Conservation (phyloP, 202 grass and related monocot species). For the Tripidium arundinaceum region DNA sequence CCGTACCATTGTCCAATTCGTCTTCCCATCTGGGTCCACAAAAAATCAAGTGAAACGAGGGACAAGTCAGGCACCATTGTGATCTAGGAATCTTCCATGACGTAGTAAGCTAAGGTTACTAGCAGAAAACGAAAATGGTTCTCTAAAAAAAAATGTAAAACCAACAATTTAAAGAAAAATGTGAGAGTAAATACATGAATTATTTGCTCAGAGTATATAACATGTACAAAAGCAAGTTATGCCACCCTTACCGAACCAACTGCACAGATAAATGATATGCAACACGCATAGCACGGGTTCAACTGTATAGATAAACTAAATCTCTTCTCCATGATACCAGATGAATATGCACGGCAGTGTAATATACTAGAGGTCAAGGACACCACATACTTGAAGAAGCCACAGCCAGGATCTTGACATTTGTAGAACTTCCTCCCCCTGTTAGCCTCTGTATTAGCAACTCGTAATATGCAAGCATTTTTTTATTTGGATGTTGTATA, state of each 20-base stretch:
- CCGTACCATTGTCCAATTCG: constrained; percentile 39
- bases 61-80: not conserved
- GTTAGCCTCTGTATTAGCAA: constrained; percentile 82
- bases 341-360: not conserved
- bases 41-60: not conserved
- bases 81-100: not conserved
- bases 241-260: not conserved
- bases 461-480: constrained; percentile 55
- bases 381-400: constrained; percentile 66
- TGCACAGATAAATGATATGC: not conserved
- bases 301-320: not conserved
- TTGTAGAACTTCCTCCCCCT: constrained; percentile 90
- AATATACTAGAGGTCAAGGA: not conserved
- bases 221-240: not conserved
- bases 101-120: not conserved
- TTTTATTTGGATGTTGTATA: too few relatives aligned
- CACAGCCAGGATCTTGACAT: constrained; percentile 61
- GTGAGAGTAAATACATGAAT: not conserved
- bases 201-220: not conserved
- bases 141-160: not conserved
- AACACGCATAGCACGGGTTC: not conserved
- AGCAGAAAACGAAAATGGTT: not conserved
- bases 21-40: constrained; percentile 79
- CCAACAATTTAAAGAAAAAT: not conserved
- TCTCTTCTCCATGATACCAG: not conserved